Base-by-base conservation (phyloP, 2,329 filamentous ascomycete species). In the Metarhizium anisopliae region DNA sequence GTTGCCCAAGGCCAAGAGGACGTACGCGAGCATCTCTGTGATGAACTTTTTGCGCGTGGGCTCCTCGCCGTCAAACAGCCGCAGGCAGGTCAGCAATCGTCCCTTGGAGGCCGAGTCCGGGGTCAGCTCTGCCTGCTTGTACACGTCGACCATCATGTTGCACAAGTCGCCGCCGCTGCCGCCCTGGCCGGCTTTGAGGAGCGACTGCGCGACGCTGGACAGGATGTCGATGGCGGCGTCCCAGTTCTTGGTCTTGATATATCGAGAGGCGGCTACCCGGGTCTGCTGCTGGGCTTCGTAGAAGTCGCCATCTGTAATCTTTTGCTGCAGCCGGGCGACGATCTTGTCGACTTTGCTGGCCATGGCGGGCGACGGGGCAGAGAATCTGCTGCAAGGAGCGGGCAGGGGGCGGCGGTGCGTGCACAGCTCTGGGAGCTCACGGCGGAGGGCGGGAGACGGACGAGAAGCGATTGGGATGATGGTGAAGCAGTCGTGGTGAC, bases 211-310 rank as follows among this genome's bases (percentile, higher is more conserved):
- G 59, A 96, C 94, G 61, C 82, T 87, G 70, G 83, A 86, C 61
- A 99, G 81, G 61, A 97, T 87, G 63, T 96, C 89, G 68, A 91
- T 86, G 51, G 95, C 94, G 13, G 90, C 87, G 62, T 80, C 71
- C 81, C 89, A 96, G 79, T 93, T 93, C 59, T 82, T 77, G 47
- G 87, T 81, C 76, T 97, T 97, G 70, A 93, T 85, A 75, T 99
- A 95, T 56, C 95, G 91, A 43, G 90, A 87, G 59, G 92, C 92
- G 63, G 96, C 93, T 55, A 96, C 92, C 60, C 94, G 90, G 62
- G 96, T 90, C 77, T 99, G 94, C 73, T 99, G 94, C 75, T 97
- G 93, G 57, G 94, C 94, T 81, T 99, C 94, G 77, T 99, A 99
- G 80, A 84, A 96, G 70, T 94, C 87, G 66, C 92, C 93, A 72